Evolutionary conservation across 2,329 filamentous ascomycete species (phyloP).

Genomic region (Camillea tinctor): DNA sequence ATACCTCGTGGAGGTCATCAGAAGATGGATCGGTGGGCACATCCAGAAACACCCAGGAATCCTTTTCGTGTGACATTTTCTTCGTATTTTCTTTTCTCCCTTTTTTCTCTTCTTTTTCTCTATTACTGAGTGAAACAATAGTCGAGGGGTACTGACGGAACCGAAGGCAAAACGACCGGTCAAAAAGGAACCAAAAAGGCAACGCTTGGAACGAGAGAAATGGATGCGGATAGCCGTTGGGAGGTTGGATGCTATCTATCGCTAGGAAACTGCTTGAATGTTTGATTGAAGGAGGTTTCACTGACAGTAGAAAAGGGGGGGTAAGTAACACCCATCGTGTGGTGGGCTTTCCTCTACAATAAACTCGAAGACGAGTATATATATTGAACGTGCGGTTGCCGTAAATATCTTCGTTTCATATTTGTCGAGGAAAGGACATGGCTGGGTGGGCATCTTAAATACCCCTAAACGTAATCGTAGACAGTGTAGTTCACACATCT

Average conservation of each 20-base stretch:
- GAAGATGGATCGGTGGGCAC: conserved; percentile 12
- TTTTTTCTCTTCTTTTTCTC: neutral
- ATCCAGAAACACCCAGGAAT: conserved; percentile 20
- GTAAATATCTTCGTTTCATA: neutral
- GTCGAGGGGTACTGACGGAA: conserved; percentile 1
- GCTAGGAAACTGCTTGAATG: neutral
- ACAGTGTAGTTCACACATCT: neutral
- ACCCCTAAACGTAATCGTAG: neutral
- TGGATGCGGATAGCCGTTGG: conserved; percentile 12
- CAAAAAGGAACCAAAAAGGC: conserved; percentile 16
- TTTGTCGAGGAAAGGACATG: neutral
- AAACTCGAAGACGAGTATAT: neutral
- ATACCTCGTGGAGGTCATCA: conserved; percentile 33
- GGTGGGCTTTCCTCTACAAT: neutral
- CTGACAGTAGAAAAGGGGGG: neutral
- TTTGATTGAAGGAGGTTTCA: neutral
- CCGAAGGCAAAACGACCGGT: conserved; percentile 11
- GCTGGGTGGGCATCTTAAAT: neutral
- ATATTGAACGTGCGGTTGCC: neutral
- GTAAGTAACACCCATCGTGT: neutral
- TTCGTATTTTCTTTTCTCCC: neutral
- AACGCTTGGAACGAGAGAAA: conserved; percentile 20
- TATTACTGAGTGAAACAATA: neutral
- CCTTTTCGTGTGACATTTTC: conserved; percentile 24
- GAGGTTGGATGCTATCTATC: neutral